Conservation (phyloP, 192 early-diverging fungal genomes). For the Geranomyces variabilis region DNA sequence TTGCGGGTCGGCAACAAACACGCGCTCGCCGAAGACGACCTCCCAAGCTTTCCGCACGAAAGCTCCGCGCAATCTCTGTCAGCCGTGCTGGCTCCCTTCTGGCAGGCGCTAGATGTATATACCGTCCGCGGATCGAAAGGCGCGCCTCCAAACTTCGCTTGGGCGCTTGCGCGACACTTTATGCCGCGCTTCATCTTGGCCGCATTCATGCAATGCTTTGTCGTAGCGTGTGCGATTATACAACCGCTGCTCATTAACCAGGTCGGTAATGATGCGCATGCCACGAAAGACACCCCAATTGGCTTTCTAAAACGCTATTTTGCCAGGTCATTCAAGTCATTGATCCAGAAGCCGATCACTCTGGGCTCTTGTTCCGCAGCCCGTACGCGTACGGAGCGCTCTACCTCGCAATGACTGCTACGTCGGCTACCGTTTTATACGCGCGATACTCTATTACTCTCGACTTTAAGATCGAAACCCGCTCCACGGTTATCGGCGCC, state of each 20-base stretch:
- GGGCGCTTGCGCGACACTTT: neutral
- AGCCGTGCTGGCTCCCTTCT: slow-evolving; percentile 5
- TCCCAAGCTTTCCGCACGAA: neutral
- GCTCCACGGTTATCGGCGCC: slow-evolving; percentile 22
- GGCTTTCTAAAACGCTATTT: neutral
- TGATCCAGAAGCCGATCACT: slow-evolving; percentile 13
- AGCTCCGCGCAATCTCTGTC: neutral
- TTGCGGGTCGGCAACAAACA: neutral
- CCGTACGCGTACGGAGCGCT: neutral
- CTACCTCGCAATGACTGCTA: neutral
- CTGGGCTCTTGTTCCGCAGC: neutral
- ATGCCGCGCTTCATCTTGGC: neutral
- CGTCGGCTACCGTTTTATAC: neutral
- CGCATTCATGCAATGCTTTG: neutral
- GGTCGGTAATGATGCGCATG: neutral
- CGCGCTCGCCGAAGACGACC: neutral
- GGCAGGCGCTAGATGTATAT: neutral
- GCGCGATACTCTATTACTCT: neutral
- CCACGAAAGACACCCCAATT: too few species aligned
- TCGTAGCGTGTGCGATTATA: neutral
- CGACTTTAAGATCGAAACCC: neutral
- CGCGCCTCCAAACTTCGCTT: neutral
- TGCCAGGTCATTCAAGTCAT: slow-evolving; percentile 6
- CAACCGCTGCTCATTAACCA: neutral
- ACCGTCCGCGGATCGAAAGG: neutral